A percentile compares a stretch with the other conserved stretches of the same genome.
These are phyloP conservation scores for Colletotrichum tamarilloi DNA, from an alignment of 2,329 filamentous ascomycete genomes.

Conservation along the genomic window DNA sequence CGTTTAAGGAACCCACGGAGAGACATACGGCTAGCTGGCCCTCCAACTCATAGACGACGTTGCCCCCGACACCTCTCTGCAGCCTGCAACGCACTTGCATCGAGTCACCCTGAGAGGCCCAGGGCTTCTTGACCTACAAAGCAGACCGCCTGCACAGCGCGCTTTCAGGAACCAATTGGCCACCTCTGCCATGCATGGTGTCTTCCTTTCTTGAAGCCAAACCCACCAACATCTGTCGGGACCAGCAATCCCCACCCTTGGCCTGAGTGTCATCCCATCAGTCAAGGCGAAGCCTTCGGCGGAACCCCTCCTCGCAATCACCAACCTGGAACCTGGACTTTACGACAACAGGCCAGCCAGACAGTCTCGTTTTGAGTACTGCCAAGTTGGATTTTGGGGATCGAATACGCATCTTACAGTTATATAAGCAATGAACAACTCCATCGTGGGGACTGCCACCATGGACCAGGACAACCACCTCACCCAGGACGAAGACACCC, in stretches of 20 bases:
- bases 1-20: constrained; percentile 40
- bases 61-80: constrained; percentile 40
- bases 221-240: constrained; percentile 46
- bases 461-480: constrained; percentile 60
- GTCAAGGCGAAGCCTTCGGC: constrained; percentile 24
- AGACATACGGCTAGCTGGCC: constrained; percentile 5
- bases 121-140: constrained; percentile 47
- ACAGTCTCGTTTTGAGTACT: constrained; percentile 6
- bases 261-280: constrained; percentile 36
- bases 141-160: constrained; percentile 46
- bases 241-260: constrained; percentile 44
- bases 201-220: constrained; percentile 55
- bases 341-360: constrained; percentile 16
- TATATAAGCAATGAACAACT: constrained; percentile 55
- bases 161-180: constrained; percentile 51
- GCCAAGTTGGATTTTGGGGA: constrained; percentile 1
- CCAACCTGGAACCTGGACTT: constrained; percentile 26
- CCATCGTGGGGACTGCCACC: constrained; percentile 55
- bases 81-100: constrained; percentile 36
- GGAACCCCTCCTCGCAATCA: constrained; percentile 30
- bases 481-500: constrained; percentile 49
- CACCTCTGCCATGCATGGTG: constrained; percentile 60
- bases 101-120: constrained; percentile 44
- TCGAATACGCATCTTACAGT: constrained; percentile 4
- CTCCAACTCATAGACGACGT: constrained; percentile 28